These are phyloP conservation scores for Pythium insidiosum DNA, from an alignment of 352 stramenopile genomes.

Conservation along the genomic window DNA sequence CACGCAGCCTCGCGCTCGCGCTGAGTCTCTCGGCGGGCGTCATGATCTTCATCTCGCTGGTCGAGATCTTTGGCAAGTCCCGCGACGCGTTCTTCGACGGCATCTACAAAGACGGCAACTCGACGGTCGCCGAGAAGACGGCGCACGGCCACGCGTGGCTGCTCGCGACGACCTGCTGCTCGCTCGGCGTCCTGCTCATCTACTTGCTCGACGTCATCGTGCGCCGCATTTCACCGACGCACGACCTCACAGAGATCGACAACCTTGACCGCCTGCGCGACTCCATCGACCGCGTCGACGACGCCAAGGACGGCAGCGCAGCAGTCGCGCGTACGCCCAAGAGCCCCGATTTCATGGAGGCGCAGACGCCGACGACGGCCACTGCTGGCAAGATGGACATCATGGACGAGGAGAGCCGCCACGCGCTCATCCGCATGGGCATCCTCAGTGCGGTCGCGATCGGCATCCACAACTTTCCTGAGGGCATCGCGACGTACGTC, in stretches of 20 bases:
- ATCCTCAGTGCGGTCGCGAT: conserved; percentile 88
- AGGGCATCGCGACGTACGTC: conserved; percentile 94
- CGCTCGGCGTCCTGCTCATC: conserved; percentile 59
- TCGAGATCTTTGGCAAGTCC: conserved; percentile 42
- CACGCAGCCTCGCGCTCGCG: conserved; percentile 68
- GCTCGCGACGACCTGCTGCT: conserved; percentile 79
- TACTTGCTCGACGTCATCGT: conserved; percentile 35
- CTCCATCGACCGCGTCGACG: conserved; percentile 21
- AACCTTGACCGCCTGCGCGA: conserved; percentile 19
- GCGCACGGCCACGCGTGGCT: conserved; percentile 52
- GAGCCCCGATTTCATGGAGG: conserved; percentile 16
- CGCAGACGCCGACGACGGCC: conserved; percentile 20
- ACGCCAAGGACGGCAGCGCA: too few species aligned
- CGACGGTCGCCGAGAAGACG: conserved; percentile 22
- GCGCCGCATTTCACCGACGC: conserved; percentile 21
- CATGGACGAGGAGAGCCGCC: conserved; percentile 30
- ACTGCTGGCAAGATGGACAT: too few species aligned
- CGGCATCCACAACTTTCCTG: conserved; percentile 92
- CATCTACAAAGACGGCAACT: conserved; percentile 22
- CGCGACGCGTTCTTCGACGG: conserved; percentile 25
- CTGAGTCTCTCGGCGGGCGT: conserved; percentile 63
- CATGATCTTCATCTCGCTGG: conserved; percentile 75
- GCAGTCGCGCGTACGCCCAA: conserved; percentile 6
- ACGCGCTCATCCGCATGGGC: conserved; percentile 76
- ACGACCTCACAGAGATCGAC: conserved; percentile 29